Evolutionary conservation across 1,139 yeast species (phyloP), one percentile per base, ranked within the genome.

Genomic region (Yamadazyma dendronema): DNA sequence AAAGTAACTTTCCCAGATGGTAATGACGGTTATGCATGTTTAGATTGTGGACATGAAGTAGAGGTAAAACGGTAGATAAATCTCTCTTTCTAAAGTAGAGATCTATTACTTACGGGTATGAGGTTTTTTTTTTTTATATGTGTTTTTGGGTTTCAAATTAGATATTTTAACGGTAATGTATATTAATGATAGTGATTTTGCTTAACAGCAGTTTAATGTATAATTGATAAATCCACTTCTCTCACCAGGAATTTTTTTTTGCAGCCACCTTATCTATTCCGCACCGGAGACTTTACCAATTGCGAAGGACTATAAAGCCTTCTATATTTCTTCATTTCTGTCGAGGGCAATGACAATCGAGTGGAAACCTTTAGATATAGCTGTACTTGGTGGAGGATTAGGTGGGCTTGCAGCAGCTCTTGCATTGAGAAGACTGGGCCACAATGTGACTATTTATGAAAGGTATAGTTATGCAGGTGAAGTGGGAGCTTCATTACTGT

Each of bases 1-100:
- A 71, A 69, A 39, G 49, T 51, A 23, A 43, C 47, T 24, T 67
- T 70, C 39, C 76, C 70, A 21, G 72, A 77, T 52, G 68, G 65
- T 37, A 35, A 38, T 16, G 65, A 61, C 35, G 73, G 77, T 23
- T 80, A 68, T 54, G 67, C 77, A 43, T 86, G 95, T 59, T 66
- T 85, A 47, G 83, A 79, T 46, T 86, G 95, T 64, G 87, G 72
- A 4, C 59, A 62, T 58, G 56, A 64, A 46, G 77, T 72, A 3
- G 77, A 71, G 46, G 71, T 70, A 15, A 67, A 26, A 26, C 16
- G 29, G 8, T 13, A 14, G n/a, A 26, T 27, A 30, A 25, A 11
- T 6, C 25, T 15, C 28, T 22, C 32, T 35, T 36, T 16, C 4
- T 26, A 17, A 35, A 39, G 42, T 39, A 24, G 28, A 28, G 22